Evolutionary conservation across 2,329 filamentous ascomycete genomes (phyloP), one percentile per base, ranked within the genome.

Genomic region (Colletotrichum higginsianum): DNA sequence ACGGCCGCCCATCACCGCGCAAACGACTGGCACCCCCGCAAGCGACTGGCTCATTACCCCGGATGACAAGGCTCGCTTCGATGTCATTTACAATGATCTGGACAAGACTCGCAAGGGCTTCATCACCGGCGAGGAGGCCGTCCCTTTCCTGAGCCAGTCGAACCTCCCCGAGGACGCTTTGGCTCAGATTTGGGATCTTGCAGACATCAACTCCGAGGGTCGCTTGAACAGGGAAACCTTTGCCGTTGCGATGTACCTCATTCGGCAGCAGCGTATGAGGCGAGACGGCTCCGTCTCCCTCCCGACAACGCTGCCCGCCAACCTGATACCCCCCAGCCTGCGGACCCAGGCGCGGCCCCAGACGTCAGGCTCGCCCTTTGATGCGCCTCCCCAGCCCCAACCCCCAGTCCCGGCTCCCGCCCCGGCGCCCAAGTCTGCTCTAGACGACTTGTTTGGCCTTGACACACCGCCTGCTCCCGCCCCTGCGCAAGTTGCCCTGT

Each of bases 161-260:
- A 93, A 94, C 68, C 87, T 99, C 16, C 90, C 94, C 0, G 96
- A 98, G 79, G 96, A 98, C 77, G 90, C 90, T 12, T 86, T 99
- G 64, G 96, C 96, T 40, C 94, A 97, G 77, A 97, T 99, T 74
- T 99, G 96, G 96, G 96, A 99, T 80, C 89, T 99, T 40, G 93
- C 96, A 16, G 96, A 99, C 82, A 94, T 98, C 82, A 94, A 94
- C 78, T 96, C 94, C 9, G 93, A 95, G 76, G 96, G 96, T 13
- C 92, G 93, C 68, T 85, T 99, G 67, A 95, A 89, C 57, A 91
- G 90, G 76, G 96, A 99, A 75, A 95, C 98, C 77, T 99, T 99
- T 79, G 95, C 96, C 0, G 95, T 99, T 57, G 96, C 96, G 64
- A 98, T 99, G 95, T 97, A 97, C 79, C 87, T 99, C 61, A 98